These are phyloP conservation scores for Mycosphaerella sp. DNA, from an alignment of 2,329 filamentous ascomycete species.

Conservation along the genomic window DNA sequence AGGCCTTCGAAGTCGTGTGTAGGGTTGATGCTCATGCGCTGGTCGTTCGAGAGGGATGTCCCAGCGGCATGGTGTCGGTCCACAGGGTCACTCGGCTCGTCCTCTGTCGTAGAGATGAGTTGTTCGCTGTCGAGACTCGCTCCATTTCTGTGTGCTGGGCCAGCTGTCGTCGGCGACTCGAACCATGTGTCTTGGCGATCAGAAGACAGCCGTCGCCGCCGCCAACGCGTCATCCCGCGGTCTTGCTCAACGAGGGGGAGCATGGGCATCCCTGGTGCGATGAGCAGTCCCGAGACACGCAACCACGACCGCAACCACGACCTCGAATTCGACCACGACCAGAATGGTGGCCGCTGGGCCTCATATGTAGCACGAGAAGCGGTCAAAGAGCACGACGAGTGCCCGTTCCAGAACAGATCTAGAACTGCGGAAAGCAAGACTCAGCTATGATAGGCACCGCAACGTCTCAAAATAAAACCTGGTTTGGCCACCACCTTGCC, in stretches of 20 bases:
- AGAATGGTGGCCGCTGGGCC: no score
- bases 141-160: background rate
- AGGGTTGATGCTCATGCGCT: slow-evolving; percentile 23
- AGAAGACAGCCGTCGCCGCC: background rate
- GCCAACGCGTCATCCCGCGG: background rate
- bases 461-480: no score
- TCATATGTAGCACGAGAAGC: background rate
- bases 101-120: background rate
- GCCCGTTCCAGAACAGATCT: no score
- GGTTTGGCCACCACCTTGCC: no score
- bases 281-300: background rate
- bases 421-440: no score
- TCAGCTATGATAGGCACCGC: no score
- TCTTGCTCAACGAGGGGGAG: background rate
- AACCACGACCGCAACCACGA: background rate
- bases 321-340: no score
- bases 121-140: background rate
- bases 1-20: slow-evolving; percentile 18
- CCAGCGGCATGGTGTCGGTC: background rate
- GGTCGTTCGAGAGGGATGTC: slow-evolving; percentile 6
- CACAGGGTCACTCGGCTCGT: background rate
- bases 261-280: background rate
- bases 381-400: background rate
- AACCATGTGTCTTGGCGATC: background rate
- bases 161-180: background rate